Evolutionary conservation across 169 alveolate genomes (phyloP).

Genomic region (Plasmodium yoelii): DNA sequence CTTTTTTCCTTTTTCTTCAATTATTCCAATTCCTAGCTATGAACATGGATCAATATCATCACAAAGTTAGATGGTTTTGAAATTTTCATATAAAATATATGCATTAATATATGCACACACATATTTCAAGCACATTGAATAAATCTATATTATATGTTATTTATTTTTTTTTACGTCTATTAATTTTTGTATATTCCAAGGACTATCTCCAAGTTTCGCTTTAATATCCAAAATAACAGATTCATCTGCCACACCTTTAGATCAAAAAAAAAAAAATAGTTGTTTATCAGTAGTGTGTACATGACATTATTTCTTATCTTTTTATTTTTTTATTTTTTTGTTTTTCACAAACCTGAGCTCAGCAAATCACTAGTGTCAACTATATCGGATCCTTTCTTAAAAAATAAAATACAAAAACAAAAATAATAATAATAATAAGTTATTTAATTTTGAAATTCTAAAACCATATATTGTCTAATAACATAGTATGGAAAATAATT

Average conservation of each 20-base stretch:
- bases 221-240: conserved; percentile 33
- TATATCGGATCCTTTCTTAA: conserved; percentile 64
- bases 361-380: conserved; percentile 49
- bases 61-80: background rate
- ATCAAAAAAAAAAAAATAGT: background rate
- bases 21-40: conserved; percentile 40
- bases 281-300: background rate
- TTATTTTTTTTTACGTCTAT: conserved; percentile 41
- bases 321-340: background rate
- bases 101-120: no score
- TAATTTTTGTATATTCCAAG: conserved; percentile 58
- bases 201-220: conserved; percentile 57
- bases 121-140: no score
- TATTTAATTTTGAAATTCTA: no score
- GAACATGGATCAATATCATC: background rate
- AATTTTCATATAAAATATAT: no score
- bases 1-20: conserved; percentile 3
- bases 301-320: background rate
- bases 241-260: conserved; percentile 48
- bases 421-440: background rate
- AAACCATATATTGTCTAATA: no score
- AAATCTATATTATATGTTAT: background rate
- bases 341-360: conserved; percentile 29
- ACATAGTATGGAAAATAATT: background rate
- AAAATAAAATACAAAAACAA: background rate